These are phyloP conservation scores for Trichoderma harzianum DNA, from an alignment of 2,329 filamentous ascomycete genomes.

Conservation along the genomic window DNA sequence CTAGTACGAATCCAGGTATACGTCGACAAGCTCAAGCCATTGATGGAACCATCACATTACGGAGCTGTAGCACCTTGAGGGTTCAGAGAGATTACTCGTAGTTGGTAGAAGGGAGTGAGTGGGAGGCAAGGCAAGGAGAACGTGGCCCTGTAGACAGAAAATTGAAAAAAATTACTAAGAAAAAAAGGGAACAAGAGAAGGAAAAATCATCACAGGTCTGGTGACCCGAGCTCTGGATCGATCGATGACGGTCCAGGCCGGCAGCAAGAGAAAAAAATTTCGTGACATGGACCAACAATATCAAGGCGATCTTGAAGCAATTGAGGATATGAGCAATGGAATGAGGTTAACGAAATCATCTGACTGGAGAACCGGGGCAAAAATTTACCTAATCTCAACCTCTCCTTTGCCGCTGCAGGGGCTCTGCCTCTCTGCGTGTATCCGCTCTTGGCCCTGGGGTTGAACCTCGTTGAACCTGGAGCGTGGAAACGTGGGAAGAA, in stretches of 20 bases:
- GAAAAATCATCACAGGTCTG: slow-evolving; percentile 4
- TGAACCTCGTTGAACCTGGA: background rate
- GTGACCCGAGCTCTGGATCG: slow-evolving; percentile 6
- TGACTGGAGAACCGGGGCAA: slow-evolving; percentile 36
- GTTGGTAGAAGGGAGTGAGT: background rate
- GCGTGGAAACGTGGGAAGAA: slow-evolving; percentile 5
- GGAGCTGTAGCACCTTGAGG: slow-evolving; percentile 1
- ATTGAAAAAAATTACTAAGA: background rate
- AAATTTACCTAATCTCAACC: slow-evolving; percentile 38
- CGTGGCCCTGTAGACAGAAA: background rate
- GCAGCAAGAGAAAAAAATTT: background rate
- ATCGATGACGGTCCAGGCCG: slow-evolving; percentile 16
- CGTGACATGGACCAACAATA: slow-evolving; percentile 13
- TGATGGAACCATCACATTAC: background rate
- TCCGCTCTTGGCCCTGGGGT: slow-evolving; percentile 3
- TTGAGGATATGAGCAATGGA: slow-evolving; percentile 21
- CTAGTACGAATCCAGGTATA: background rate
- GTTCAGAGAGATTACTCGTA: background rate
- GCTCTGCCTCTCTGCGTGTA: background rate
- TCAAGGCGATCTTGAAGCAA: slow-evolving; percentile 10
- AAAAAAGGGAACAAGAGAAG: background rate
- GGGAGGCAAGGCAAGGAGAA: background rate
- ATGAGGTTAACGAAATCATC: slow-evolving; percentile 31
- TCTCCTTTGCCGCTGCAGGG: slow-evolving; percentile 25
- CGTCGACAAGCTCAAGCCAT: background rate